A percentile compares a stretch with the other conserved stretches of the same genome.
phyloP scores from a whole-genome alignment of 768 basidiomycete genomes.

The Gymnopilus junonius region DNA sequence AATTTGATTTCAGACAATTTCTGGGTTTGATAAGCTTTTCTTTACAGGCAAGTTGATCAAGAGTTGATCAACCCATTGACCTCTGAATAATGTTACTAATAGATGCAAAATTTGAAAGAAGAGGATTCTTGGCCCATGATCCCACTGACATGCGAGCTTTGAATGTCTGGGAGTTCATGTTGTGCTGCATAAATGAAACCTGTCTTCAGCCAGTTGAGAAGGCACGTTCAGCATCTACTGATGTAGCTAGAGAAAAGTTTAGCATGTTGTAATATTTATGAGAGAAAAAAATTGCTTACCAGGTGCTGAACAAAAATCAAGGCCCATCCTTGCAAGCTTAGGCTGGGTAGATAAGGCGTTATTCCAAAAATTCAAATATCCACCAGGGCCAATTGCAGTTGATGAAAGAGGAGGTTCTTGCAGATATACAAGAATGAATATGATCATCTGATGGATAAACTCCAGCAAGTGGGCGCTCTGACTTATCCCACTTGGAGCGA shows the following conservation, averaged over 20 bases:
- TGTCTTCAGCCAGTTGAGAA: conserved; percentile 27
- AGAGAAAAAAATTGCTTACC: conserved; percentile 13
- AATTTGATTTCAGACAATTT: no score
- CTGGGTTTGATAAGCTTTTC: no score
- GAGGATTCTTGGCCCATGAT: conserved; percentile 33
- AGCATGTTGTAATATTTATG: neutral
- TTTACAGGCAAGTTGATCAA: no score
- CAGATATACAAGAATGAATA: conserved; percentile 25
- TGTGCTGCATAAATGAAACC: no score
- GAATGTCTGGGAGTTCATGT: no score
- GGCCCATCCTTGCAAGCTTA: conserved; percentile 26
- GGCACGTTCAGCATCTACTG: conserved; percentile 41
- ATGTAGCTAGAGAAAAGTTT: conserved; percentile 21
- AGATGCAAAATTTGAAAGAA: conserved; percentile 15
- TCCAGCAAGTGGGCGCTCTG: neutral
- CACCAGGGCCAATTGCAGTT: conserved; percentile 15
- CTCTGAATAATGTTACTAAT: neutral
- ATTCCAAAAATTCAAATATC: conserved; percentile 25
- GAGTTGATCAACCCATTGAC: neutral
- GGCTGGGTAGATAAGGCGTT: conserved; percentile 1
- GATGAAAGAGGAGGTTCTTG: conserved; percentile 14
- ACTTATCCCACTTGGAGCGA: neutral
- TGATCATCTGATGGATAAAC: conserved; percentile 13
- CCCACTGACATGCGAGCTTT: conserved; percentile 18
- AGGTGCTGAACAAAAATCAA: conserved; percentile 30